A percentile compares a stretch with the other conserved stretches of the same genome.
These are phyloP conservation scores for Ogataea naganishii DNA, from an alignment of 805 yeast species.

Conservation along the genomic window DNA sequence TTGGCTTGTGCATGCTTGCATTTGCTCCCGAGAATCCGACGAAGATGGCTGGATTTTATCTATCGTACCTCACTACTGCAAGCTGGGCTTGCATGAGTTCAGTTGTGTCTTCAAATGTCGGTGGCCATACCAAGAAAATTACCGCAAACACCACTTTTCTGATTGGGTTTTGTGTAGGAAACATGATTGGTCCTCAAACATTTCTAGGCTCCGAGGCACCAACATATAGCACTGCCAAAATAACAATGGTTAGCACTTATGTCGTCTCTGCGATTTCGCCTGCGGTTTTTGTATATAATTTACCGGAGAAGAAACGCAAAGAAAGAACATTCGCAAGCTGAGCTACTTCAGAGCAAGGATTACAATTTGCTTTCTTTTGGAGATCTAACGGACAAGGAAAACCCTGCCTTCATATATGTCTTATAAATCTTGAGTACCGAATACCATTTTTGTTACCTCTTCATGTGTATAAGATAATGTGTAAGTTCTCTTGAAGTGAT, in stretches of 20 bases:
- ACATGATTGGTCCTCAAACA: conserved; percentile 46
- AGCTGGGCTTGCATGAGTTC: conserved; percentile 20
- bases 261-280: conserved; percentile 7
- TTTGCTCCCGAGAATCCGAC: conserved; percentile 20
- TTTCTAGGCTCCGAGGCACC: conserved; percentile 37
- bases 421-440: conserved; percentile 13
- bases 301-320: conserved; percentile 28
- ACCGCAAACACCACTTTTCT: conserved; percentile 36
- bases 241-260: conserved; percentile 23
- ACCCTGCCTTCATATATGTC: conserved; percentile 40
- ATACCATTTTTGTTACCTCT: too few species aligned
- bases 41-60: conserved; percentile 14
- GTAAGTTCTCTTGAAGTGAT: too few species aligned
- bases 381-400: conserved; percentile 45
- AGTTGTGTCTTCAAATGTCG: conserved; percentile 36
- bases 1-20: conserved; percentile 24
- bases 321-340: conserved; percentile 21
- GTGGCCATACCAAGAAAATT: conserved; percentile 51
- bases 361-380: conserved; percentile 28
- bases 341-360: conserved; percentile 10
- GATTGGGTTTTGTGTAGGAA: conserved; percentile 45
- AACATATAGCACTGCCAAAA: conserved; percentile 29
- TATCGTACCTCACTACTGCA: conserved; percentile 15
- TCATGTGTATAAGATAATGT: too few species aligned
- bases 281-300: conserved; percentile 13